Evolutionary conservation across 1,139 yeast genomes (phyloP).

Genomic region (Diutina siamensis): DNA sequence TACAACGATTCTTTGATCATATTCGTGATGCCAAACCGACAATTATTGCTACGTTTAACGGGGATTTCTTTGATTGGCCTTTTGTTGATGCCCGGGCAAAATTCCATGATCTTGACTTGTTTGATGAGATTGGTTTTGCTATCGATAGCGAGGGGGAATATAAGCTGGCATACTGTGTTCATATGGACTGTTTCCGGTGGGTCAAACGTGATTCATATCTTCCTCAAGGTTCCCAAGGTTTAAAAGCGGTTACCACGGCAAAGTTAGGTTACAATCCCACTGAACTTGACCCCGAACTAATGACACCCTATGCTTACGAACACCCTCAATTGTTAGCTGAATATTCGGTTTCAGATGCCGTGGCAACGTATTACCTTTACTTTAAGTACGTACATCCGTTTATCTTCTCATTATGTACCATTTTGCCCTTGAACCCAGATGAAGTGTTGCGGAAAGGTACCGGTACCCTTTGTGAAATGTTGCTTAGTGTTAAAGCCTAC

Average conservation of each 20-base stretch:
- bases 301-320: conserved; percentile 96
- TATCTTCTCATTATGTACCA: conserved; percentile 89
- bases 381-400: conserved; percentile 97
- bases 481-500: conserved; percentile 93
- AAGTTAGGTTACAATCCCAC: conserved; percentile 94
- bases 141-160: conserved; percentile 86
- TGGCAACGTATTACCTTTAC: conserved; percentile 91
- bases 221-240: conserved; percentile 98
- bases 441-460: conserved; percentile 95
- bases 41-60: conserved; percentile 93
- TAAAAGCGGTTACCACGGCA: conserved; percentile 94
- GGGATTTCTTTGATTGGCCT: conserved; percentile 99
- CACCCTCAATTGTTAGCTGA: conserved; percentile 89
- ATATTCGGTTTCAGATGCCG: conserved; percentile 98
- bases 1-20: conserved; percentile 79
- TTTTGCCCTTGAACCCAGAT: conserved; percentile 93
- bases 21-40: conserved; percentile 83
- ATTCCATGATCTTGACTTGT: conserved; percentile 79
- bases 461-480: conserved; percentile 97
- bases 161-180: conserved; percentile 85
- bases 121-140: conserved; percentile 88
- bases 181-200: conserved; percentile 98
- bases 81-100: conserved; percentile 84
- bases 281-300: conserved; percentile 92
- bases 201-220: conserved; percentile 96